Conservation (phyloP, 2,329 filamentous ascomycete genomes). For the Ambrosiella xylebori region DNA sequence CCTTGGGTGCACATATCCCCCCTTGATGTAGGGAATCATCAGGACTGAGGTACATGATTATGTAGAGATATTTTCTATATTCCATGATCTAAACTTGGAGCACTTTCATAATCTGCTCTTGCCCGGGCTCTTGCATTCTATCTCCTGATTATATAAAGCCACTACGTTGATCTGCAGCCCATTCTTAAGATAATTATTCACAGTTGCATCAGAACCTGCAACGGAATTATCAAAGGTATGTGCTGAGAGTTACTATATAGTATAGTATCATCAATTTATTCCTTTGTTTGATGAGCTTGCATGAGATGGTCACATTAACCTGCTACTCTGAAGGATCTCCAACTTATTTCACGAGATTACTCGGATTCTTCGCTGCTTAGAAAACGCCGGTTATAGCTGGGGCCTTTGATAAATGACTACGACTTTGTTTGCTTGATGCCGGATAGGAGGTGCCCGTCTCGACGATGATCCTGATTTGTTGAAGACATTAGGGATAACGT, state of each 20-base stretch:
- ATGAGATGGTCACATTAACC: neutral
- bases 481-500: neutral
- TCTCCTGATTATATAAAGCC: too few relatives aligned
- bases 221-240: neutral
- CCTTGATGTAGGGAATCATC: too few relatives aligned
- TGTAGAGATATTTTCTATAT: neutral
- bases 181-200: too few relatives aligned
- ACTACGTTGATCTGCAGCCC: too few relatives aligned
- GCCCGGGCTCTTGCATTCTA: too few relatives aligned
- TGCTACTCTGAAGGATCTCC: neutral
- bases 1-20: too few relatives aligned
- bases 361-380: conserved; percentile 18
- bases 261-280: neutral
- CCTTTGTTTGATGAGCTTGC: neutral
- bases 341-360: neutral
- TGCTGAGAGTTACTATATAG: neutral
- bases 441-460: conserved; percentile 6
- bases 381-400: conserved; percentile 17
- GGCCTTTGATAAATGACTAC: conserved; percentile 15
- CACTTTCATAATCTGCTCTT: too few relatives aligned
- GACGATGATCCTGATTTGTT: neutral
- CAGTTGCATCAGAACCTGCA: neutral
- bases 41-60: neutral
- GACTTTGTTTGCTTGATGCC: conserved; percentile 17
- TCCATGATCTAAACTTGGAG: neutral